Evolutionary conservation across 306 rosid genomes (phyloP), one percentile per base, ranked within the genome.

Genomic region (Begonia masoniana): DNA sequence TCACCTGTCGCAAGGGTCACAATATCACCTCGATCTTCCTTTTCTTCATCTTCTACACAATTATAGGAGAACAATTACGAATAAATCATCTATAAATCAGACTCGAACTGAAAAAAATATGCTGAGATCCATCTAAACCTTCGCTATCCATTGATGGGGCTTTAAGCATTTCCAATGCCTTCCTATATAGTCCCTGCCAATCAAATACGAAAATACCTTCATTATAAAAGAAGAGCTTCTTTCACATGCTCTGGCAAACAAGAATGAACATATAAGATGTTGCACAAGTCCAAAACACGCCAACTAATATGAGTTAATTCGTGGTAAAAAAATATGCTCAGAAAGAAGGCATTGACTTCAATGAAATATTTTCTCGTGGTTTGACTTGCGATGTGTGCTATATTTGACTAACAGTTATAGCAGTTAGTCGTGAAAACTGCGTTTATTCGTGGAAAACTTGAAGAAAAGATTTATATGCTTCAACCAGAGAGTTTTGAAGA

Each of bases 1-100:
- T 78, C 67, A 91, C 99, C 99, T 69, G 88, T 82, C 14, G 99
- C 96, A 62, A 91, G 76, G 47, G 83, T 76, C 21, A 77, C 83
- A 58, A 91, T 70, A 63, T 86, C 94, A 45, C 71, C 49, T 62
- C 77, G 71, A 16, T 73, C 63, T 41, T 68, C 74, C 12, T 45
- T 63, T 46, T 74, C 60, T 66, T 59, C 75, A 62, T 71, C 60
- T 69, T 61, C 94, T 75, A 64, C 65, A 61, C 39, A 54, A 42
- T 56, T 51, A 45, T 23, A 19, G 11, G 24, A 39, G 3, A 14
- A 23, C 5, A 15, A 56, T 10, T 45, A 58, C 24, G 42, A 55
- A 31, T 31, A 6, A 31, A 31, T 7, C 39, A 31, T 31, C 8
- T 0, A 31, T 31, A 31, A 5, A 31, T 4, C 39, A 31, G 39